Evolutionary conservation across 768 basidiomycete species (phyloP).

Genomic region (Flagelloscypha sp.): DNA sequence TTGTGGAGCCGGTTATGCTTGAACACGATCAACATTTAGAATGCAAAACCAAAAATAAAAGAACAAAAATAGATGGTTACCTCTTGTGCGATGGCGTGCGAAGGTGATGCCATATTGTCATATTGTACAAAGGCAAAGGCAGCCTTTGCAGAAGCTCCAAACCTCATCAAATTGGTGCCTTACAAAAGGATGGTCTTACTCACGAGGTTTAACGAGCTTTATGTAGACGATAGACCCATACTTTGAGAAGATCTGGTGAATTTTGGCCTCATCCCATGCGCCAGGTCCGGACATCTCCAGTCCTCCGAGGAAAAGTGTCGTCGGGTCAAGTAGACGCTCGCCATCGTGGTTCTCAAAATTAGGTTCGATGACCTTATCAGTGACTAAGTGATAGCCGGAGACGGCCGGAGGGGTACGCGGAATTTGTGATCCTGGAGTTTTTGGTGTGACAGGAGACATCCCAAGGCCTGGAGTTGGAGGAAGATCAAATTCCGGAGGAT

Average conservation of each 20-base stretch:
- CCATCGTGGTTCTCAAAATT: conserved; percentile 13
- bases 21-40: conserved; percentile 5
- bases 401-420: conserved; percentile 41
- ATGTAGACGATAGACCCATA: conserved; percentile 61
- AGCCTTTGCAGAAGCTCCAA: conserved; percentile 49
- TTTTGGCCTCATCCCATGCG: conserved; percentile 62
- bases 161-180: neutral
- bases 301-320: conserved; percentile 70
- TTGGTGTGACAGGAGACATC: conserved; percentile 42
- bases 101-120: conserved; percentile 51
- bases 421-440: conserved; percentile 38
- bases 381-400: conserved; percentile 22
- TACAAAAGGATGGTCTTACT: conserved; percentile 14
- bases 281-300: conserved; percentile 54
- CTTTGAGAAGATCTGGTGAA: conserved; percentile 49
- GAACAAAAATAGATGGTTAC: conserved; percentile 24
- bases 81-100: conserved; percentile 59
- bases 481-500: conserved; percentile 31
- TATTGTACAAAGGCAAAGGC: conserved; percentile 78
- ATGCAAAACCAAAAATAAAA: neutral
- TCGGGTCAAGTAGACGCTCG: conserved; percentile 50
- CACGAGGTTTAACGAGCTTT: conserved; percentile 60
- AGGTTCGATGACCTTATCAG: conserved; percentile 15
- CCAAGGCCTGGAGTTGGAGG: conserved; percentile 38
- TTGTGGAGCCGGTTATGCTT: conserved; percentile 65